Conservation (phyloP, 192 early-diverging fungal species). For the Jimgerdemannia flammicorona region DNA sequence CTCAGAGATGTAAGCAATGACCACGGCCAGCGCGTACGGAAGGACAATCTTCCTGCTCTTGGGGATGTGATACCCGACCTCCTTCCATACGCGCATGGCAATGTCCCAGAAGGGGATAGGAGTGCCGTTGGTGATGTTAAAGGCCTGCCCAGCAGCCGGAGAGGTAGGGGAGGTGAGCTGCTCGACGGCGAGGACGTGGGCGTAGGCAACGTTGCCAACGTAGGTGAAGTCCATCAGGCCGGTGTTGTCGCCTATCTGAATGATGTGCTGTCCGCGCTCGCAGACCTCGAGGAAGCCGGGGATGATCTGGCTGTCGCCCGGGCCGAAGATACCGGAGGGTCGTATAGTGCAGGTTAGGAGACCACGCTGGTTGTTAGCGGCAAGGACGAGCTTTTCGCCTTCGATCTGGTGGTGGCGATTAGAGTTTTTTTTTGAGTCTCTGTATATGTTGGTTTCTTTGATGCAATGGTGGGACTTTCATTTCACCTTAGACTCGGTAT, state of each 20-base stretch:
- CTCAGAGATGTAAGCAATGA: constrained; percentile 61
- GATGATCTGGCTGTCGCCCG: constrained; percentile 69
- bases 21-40: constrained; percentile 37
- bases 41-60: constrained; percentile 56
- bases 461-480: not conserved
- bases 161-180: constrained; percentile 40
- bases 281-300: constrained; percentile 63
- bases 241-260: constrained; percentile 84
- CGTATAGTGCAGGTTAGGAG: constrained; percentile 76
- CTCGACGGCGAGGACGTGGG: constrained; percentile 84
- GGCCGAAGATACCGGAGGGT: constrained; percentile 92
- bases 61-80: constrained; percentile 53
- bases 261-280: constrained; percentile 54
- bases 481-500: constrained; percentile 84
- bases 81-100: constrained; percentile 63
- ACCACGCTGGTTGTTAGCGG: constrained; percentile 58
- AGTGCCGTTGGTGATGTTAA: constrained; percentile 89
- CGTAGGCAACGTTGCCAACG: constrained; percentile 91
- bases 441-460: not conserved
- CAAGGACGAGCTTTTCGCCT: constrained; percentile 71
- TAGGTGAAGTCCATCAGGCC: constrained; percentile 90
- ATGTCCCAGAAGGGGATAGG: constrained; percentile 91
- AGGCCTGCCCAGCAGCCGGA: constrained; percentile 56
- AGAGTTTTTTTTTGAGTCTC: not conserved
- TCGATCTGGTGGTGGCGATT: constrained; percentile 25